Conservation (phyloP, 306 rosid genomes). For the Cajanus cajan region DNA sequence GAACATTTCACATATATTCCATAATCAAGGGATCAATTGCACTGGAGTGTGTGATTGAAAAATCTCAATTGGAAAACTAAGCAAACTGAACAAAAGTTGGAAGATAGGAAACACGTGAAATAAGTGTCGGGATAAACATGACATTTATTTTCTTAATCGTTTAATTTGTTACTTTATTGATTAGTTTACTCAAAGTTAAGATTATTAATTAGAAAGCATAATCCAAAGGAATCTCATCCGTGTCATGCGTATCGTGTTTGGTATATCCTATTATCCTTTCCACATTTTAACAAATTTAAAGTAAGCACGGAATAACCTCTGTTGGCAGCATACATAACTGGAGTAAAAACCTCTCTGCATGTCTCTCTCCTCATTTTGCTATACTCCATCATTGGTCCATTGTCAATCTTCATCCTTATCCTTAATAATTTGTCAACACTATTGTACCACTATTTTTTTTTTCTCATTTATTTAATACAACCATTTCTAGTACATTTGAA, state of each 20-base stretch:
- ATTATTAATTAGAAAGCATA: constrained; percentile 35
- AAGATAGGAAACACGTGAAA: constrained; percentile 52
- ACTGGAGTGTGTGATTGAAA: not conserved
- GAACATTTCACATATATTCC: not conserved
- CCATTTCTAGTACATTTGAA: constrained; percentile 7
- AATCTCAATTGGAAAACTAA: constrained; percentile 26
- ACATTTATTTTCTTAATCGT: constrained; percentile 34
- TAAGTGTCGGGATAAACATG: constrained; percentile 59
- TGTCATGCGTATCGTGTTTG: constrained; percentile 46
- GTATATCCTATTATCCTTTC: not conserved
- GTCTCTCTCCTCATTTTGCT: not conserved
- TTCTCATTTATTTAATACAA: not conserved
- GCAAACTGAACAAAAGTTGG: constrained; percentile 44
- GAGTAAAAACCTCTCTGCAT: not conserved
- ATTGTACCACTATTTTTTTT: not conserved
- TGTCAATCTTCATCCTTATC: constrained; percentile 52
- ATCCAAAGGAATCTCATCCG: constrained; percentile 35
- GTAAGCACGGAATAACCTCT: not conserved
- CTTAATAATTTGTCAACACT: constrained; percentile 3
- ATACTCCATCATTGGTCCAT: not conserved
- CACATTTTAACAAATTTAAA: constrained; percentile 7
- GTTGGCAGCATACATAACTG: not conserved
- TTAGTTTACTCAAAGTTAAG: constrained; percentile 1
- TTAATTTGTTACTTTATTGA: too few relatives aligned
- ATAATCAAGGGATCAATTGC: too few relatives aligned